Conservation (phyloP, 768 basidiomycete genomes). For the Phanerodontia chrysosporium region DNA sequence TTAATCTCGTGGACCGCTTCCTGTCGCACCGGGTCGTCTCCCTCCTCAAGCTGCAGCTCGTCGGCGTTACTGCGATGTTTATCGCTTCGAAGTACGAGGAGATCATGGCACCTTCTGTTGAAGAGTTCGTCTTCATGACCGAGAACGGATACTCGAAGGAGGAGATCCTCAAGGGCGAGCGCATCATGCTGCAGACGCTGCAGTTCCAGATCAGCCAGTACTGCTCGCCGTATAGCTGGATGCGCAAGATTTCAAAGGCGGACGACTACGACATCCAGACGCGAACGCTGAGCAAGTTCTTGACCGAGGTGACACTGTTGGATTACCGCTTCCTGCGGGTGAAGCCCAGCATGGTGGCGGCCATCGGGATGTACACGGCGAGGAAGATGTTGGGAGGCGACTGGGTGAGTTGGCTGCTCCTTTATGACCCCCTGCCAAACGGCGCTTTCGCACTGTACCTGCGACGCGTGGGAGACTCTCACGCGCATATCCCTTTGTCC, state of each 20-base stretch:
- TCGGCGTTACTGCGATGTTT: constrained; percentile 98
- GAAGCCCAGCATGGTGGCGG: constrained; percentile 91
- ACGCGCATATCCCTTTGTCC: constrained; percentile 8
- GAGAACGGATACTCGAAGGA: constrained; percentile 92
- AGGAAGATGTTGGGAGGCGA: constrained; percentile 90
- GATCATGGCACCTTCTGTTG: constrained; percentile 92
- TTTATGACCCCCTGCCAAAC: constrained; percentile 12
- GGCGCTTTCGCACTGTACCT: constrained; percentile 12
- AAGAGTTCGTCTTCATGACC: constrained; percentile 99
- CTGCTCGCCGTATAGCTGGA: constrained; percentile 99
- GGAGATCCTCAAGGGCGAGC: constrained; percentile 97
- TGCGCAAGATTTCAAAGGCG: constrained; percentile 96
- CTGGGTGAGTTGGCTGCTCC: constrained; percentile 72
- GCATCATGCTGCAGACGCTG: constrained; percentile 91
- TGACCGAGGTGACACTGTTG: constrained; percentile 92
- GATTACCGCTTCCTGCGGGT: constrained; percentile 91
- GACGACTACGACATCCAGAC: constrained; percentile 99
- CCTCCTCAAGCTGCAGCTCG: constrained; percentile 84
- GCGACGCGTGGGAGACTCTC: constrained; percentile 11
- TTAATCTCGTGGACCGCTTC: constrained; percentile 89
- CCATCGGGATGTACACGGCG: constrained; percentile 96
- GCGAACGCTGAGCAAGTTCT: constrained; percentile 93
- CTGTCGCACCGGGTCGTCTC: constrained; percentile 69
- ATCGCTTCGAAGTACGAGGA: constrained; percentile 99
- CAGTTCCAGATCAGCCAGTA: constrained; percentile 96